Percentiles rank a stretch among this genome's conserved stretches.
phyloP scores from a whole-genome alignment of 495 filamentous ascomycete species.

The Aspergillus campestris region DNA sequence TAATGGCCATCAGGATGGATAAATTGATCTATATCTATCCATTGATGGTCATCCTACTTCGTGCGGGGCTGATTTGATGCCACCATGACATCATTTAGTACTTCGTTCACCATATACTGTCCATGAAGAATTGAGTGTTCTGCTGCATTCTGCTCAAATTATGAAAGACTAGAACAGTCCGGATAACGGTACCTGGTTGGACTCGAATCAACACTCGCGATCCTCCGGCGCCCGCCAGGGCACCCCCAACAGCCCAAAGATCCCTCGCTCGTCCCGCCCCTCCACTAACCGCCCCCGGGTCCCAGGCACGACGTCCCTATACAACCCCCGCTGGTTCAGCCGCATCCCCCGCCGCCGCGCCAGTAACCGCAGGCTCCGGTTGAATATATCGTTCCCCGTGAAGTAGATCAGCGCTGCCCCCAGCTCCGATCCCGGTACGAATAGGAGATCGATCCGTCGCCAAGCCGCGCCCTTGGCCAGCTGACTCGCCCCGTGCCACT shows the following conservation, averaged over 20 bases:
- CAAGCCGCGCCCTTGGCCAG: slow-evolving; percentile 51
- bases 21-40: too few species aligned
- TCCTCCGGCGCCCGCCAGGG: slow-evolving; percentile 80
- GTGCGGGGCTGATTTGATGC: too few species aligned
- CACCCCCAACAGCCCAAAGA: slow-evolving; percentile 80
- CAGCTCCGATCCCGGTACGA: slow-evolving; percentile 72
- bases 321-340: slow-evolving; percentile 80
- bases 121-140: too few species aligned
- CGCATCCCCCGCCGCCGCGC: slow-evolving; percentile 79
- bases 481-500: slow-evolving; percentile 85
- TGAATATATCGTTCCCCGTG: slow-evolving; percentile 95
- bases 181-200: too few species aligned
- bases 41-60: too few species aligned
- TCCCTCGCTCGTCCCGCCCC: slow-evolving; percentile 67
- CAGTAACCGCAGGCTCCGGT: slow-evolving; percentile 75
- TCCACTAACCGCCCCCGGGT: slow-evolving; percentile 62
- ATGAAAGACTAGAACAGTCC: too few species aligned
- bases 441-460: slow-evolving; percentile 80
- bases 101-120: too few species aligned
- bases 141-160: too few species aligned
- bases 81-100: too few species aligned
- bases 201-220: slow-evolving; percentile 54
- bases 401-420: slow-evolving; percentile 93
- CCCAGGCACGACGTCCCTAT: slow-evolving; percentile 61
- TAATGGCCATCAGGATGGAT: too few species aligned